A percentile compares a stretch with the other conserved stretches of the same genome.
Evolutionary conservation across 2,329 filamentous ascomycete species (phyloP).

Genomic region (Aspergillus melleus): DNA sequence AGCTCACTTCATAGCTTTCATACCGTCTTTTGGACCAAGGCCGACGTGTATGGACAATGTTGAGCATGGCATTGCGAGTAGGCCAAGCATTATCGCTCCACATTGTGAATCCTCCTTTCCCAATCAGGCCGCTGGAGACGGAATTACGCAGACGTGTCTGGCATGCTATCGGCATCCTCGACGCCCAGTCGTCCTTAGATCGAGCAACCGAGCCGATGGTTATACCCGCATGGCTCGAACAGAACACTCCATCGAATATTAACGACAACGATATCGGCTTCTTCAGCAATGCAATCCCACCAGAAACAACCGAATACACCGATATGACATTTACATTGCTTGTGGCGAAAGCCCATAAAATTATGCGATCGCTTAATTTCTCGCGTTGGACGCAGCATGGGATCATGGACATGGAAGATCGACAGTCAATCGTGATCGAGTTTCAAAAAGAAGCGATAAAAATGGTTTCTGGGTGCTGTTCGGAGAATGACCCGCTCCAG

Average conservation of each 20-base stretch:
- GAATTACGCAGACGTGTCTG: conserved; percentile 33
- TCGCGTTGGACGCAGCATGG: conserved; percentile 23
- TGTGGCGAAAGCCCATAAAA: conserved; percentile 21
- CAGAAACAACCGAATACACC: conserved; percentile 24
- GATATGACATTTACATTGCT: conserved; percentile 30
- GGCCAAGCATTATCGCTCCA: conserved; percentile 34
- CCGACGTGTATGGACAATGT: conserved; percentile 35
- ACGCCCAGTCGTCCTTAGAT: conserved; percentile 30
- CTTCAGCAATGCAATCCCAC: conserved; percentile 17
- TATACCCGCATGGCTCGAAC: conserved; percentile 28
- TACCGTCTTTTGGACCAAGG: conserved; percentile 32
- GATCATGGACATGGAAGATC: conserved; percentile 22
- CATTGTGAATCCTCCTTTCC: conserved; percentile 28
- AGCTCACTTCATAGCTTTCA: conserved; percentile 3
- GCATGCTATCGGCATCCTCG: conserved; percentile 30
- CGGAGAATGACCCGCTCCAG: conserved; percentile 24
- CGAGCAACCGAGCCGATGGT: conserved; percentile 37
- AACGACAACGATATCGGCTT: conserved; percentile 31
- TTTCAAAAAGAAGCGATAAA: conserved; percentile 24
- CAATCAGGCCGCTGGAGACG: conserved; percentile 28
- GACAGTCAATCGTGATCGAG: conserved; percentile 26
- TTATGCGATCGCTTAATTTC: conserved; percentile 26
- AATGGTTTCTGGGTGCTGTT: conserved; percentile 21
- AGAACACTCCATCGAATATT: conserved; percentile 27
- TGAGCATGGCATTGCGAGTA: conserved; percentile 32